Evolutionary conservation across 805 yeast species (phyloP).

Genomic region (Sugiyamaella smithiae): DNA sequence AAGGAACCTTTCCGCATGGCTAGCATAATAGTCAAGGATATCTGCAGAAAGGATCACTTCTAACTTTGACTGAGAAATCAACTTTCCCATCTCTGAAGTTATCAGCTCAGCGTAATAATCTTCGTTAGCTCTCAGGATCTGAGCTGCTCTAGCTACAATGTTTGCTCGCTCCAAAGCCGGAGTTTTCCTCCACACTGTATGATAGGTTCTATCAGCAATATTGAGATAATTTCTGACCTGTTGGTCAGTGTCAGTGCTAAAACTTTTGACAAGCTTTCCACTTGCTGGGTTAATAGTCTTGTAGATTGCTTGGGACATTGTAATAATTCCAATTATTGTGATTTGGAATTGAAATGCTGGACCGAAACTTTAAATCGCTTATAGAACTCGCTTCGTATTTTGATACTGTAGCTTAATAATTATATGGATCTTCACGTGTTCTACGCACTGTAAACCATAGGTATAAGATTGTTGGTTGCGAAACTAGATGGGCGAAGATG

Average conservation of each 20-base stretch:
- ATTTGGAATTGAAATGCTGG: too few relatives aligned
- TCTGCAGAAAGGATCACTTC: conserved; percentile 44
- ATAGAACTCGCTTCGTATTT: too few relatives aligned
- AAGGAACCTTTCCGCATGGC: conserved; percentile 59
- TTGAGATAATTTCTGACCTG: conserved; percentile 51
- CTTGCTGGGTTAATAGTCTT: conserved; percentile 56
- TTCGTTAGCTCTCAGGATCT: conserved; percentile 50
- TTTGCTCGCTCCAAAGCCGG: conserved; percentile 56
- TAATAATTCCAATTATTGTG: too few relatives aligned
- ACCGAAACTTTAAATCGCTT: too few relatives aligned
- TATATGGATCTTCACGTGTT: too few relatives aligned
- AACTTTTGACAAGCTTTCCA: conserved; percentile 60
- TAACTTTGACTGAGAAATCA: conserved; percentile 63
- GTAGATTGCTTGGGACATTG: conserved; percentile 22
- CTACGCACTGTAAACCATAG: too few relatives aligned
- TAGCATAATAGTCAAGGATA: conserved; percentile 56
- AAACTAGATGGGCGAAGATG: too few relatives aligned
- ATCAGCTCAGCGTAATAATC: conserved; percentile 61
- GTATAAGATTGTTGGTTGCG: too few relatives aligned
- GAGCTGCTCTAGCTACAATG: conserved; percentile 48
- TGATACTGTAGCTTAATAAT: too few relatives aligned
- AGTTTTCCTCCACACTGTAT: conserved; percentile 46
- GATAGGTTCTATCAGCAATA: conserved; percentile 53
- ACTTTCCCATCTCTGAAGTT: conserved; percentile 81
- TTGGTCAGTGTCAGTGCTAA: conserved; percentile 52